These are phyloP conservation scores for Limonium bicolor DNA, from an alignment of 148 eudicot species.

Conservation along the genomic window DNA sequence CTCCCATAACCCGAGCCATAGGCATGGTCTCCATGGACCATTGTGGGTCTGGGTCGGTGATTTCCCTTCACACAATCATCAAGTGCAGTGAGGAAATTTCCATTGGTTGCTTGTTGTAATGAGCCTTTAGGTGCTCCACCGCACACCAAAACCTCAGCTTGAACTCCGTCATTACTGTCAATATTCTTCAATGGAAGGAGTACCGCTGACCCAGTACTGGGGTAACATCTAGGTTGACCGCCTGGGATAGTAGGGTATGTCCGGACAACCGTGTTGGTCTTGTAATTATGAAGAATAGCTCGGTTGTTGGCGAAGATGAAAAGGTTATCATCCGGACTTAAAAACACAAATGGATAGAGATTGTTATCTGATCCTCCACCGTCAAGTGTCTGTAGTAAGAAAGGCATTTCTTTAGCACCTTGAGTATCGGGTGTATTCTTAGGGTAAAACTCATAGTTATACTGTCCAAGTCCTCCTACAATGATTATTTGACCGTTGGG, in stretches of 20 bases:
- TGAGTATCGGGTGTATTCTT: constrained; percentile 10
- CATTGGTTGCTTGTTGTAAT: constrained; percentile 7
- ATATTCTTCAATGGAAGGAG: constrained; percentile 36
- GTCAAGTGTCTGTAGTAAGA: constrained; percentile 33
- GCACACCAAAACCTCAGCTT: constrained; percentile 36
- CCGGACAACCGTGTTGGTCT: constrained; percentile 13
- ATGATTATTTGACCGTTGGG: constrained; percentile 65
- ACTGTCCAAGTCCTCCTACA: constrained; percentile 45
- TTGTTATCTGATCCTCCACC: constrained; percentile 36
- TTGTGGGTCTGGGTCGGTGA: constrained; percentile 32
- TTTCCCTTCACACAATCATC: constrained; percentile 38
- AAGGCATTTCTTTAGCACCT: constrained; percentile 19
- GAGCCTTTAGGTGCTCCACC: constrained; percentile 55
- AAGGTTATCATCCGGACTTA: constrained; percentile 46
- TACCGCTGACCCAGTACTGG: constrained; percentile 64
- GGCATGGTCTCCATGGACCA: constrained; percentile 68
- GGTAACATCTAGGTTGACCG: constrained; percentile 57
- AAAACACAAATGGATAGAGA: constrained; percentile 62
- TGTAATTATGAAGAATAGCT: constrained; percentile 48
- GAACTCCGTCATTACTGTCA: background rate
- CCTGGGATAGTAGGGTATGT: constrained; percentile 47
- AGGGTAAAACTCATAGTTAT: constrained; percentile 57
- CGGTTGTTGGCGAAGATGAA: constrained; percentile 70
- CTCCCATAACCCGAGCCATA: constrained; percentile 41
- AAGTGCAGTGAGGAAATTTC: constrained; percentile 18